phyloP scores from a whole-genome alignment of 2,329 filamentous ascomycete genomes.

The Coniochaeta sp. region DNA sequence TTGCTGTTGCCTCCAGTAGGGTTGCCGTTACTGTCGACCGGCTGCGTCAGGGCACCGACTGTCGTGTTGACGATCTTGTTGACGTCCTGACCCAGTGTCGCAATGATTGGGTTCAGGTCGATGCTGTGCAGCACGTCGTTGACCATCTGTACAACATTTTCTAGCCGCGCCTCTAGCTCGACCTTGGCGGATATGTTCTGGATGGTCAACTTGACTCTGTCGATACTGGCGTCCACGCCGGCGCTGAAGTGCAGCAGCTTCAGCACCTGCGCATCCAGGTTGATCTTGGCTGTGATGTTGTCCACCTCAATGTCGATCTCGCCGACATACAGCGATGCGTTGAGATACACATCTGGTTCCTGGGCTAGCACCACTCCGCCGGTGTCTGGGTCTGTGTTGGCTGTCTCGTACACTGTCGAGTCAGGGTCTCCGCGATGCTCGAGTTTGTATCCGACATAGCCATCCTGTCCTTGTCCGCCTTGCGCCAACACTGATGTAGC shows the following conservation, averaged over 20 bases:
- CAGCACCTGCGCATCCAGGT: conserved; percentile 51
- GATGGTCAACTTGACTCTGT: conserved; percentile 47
- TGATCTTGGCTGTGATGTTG: conserved; percentile 54
- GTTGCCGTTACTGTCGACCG: background rate
- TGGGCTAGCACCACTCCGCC: conserved; percentile 33
- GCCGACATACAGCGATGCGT: conserved; percentile 48
- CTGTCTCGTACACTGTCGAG: conserved; percentile 45
- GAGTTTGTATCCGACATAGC: conserved; percentile 50
- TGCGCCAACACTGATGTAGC: conserved; percentile 8
- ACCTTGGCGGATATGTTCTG: conserved; percentile 52
- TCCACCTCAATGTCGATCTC: conserved; percentile 51
- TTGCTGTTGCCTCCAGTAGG: conserved; percentile 1
- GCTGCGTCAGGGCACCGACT: conserved; percentile 14
- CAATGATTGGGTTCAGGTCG: conserved; percentile 53
- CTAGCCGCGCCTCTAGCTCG: conserved; percentile 49
- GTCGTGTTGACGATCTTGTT: conserved; percentile 37
- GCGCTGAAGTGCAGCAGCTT: conserved; percentile 52
- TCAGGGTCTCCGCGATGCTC: conserved; percentile 40
- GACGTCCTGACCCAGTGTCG: conserved; percentile 43
- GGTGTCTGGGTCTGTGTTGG: conserved; percentile 28
- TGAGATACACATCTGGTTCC: conserved; percentile 52
- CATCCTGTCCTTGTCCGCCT: conserved; percentile 19
- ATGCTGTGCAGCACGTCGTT: conserved; percentile 49
- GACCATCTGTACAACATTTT: conserved; percentile 53
- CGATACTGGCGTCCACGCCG: conserved; percentile 50